These are phyloP conservation scores for Anethum foeniculum DNA, from an alignment of 140 eudicot genomes.

Conservation along the genomic window DNA sequence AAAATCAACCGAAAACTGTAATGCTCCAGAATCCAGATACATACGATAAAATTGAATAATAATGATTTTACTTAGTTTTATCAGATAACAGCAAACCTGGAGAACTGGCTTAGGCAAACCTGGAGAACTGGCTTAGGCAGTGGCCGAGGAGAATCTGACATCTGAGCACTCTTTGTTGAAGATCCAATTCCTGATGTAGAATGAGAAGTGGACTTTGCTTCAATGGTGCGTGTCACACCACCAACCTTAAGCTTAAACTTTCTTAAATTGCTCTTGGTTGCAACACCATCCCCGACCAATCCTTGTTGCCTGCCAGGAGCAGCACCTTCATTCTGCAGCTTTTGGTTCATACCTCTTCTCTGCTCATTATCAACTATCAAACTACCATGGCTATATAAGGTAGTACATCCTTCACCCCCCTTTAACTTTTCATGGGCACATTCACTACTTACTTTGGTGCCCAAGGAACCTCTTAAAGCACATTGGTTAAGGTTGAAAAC, in stretches of 20 bases:
- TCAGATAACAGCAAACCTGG: background rate
- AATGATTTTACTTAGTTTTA: background rate
- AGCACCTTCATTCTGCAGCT: constrained; percentile 14
- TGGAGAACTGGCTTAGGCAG: constrained; percentile 20
- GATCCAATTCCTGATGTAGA: constrained; percentile 23
- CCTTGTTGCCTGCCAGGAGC: background rate
- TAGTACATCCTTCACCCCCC: constrained; percentile 36
- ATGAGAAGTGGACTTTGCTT: constrained; percentile 28
- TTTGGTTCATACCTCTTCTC: constrained; percentile 9
- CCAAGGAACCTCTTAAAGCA: constrained; percentile 23
- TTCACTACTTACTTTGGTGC: constrained; percentile 13
- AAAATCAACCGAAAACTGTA: background rate
- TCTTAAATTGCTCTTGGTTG: constrained; percentile 27
- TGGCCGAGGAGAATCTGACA: constrained; percentile 21
- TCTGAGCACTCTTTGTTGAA: constrained; percentile 11
- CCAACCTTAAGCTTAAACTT: constrained; percentile 38
- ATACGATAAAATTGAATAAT: background rate
- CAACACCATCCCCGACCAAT: constrained; percentile 8
- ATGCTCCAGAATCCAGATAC: background rate
- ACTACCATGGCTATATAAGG: too few species aligned
- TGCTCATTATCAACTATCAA: constrained; percentile 25
- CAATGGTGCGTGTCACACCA: constrained; percentile 43
- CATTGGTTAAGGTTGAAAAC: constrained; percentile 55
- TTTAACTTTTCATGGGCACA: constrained; percentile 12
- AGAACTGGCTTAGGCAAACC: too few species aligned